phyloP scores from a whole-genome alignment of 1,284 basidiomycete species.

The Erythrobasidium hasegawianum region DNA sequence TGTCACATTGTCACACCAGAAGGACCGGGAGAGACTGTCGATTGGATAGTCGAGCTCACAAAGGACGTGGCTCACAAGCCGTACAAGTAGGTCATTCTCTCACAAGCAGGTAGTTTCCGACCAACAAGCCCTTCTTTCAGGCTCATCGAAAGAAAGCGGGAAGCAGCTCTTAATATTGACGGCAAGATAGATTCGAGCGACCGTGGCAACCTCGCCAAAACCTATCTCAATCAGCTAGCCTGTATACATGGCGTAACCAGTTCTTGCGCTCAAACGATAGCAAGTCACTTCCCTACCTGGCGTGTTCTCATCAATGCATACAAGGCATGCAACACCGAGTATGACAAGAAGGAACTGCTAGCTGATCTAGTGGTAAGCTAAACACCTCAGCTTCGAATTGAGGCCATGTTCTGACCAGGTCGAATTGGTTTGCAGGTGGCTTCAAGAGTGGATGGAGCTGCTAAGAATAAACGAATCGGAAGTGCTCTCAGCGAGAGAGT shows the following conservation, averaged over 20 bases:
- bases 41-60: constrained; percentile 37
- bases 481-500: constrained; percentile 34
- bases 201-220: constrained; percentile 38
- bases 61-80: constrained; percentile 41
- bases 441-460: constrained; percentile 38
- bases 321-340: constrained; percentile 21
- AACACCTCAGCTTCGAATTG: too few species aligned
- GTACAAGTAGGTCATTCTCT: constrained; percentile 37
- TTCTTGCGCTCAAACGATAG: constrained; percentile 38
- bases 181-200: constrained; percentile 36
- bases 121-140: constrained; percentile 14
- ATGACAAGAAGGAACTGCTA: constrained; percentile 36
- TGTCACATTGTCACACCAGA: constrained; percentile 20
- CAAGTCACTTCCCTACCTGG: constrained; percentile 38
- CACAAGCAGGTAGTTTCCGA: not conserved
- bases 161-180: constrained; percentile 37
- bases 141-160: constrained; percentile 38
- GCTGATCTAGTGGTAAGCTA: constrained; percentile 37
- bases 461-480: constrained; percentile 39
- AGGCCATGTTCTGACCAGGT: too few species aligned
- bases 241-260: constrained; percentile 38
- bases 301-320: constrained; percentile 36
- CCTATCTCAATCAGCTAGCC: constrained; percentile 41
- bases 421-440: constrained; percentile 35
- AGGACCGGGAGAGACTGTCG: constrained; percentile 24